Conservation (phyloP, 208 protist genomes). For the Trypanosoma cruzi region DNA sequence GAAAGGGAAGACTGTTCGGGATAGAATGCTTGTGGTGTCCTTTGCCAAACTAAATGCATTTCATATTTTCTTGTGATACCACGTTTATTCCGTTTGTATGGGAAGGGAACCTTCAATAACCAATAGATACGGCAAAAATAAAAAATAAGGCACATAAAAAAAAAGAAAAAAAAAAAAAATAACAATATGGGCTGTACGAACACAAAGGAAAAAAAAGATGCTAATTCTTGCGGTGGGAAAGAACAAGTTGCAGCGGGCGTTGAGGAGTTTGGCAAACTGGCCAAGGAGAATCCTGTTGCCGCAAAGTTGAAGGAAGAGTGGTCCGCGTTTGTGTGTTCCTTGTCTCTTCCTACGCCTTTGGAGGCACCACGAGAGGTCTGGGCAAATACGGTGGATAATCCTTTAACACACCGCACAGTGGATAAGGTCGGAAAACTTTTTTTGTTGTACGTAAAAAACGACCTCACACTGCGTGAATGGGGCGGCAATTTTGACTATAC, state of each 20-base stretch:
- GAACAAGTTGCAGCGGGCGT: constrained; percentile 28
- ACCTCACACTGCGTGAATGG: constrained; percentile 71
- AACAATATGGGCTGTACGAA: constrained; percentile 85
- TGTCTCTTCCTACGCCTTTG: constrained; percentile 27
- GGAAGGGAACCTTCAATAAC: too few species aligned
- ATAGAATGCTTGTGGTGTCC: too few species aligned
- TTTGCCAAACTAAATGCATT: too few species aligned
- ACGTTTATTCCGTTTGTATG: too few species aligned
- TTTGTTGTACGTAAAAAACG: constrained; percentile 75
- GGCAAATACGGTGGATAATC: constrained; percentile 50
- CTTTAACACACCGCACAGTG: constrained; percentile 70
- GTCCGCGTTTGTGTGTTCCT: constrained; percentile 52
- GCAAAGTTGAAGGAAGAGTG: constrained; percentile 70
- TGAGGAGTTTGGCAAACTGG: constrained; percentile 56
- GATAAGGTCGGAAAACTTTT: constrained; percentile 86
- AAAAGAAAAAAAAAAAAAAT: constrained; percentile 1
- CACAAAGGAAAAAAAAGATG: constrained; percentile 34
- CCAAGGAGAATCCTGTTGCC: constrained; percentile 69
- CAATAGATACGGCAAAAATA: too few species aligned
- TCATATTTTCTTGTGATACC: too few species aligned
- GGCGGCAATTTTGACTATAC: constrained; percentile 87
- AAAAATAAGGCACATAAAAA: too few species aligned
- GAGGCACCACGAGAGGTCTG: constrained; percentile 60
- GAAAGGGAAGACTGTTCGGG: too few species aligned
- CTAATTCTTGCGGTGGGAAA: constrained; percentile 5